A percentile compares a stretch with the other conserved stretches of the same genome.
These are phyloP conservation scores for Saturnispora dispora DNA, from an alignment of 805 yeast genomes.

Conservation along the genomic window DNA sequence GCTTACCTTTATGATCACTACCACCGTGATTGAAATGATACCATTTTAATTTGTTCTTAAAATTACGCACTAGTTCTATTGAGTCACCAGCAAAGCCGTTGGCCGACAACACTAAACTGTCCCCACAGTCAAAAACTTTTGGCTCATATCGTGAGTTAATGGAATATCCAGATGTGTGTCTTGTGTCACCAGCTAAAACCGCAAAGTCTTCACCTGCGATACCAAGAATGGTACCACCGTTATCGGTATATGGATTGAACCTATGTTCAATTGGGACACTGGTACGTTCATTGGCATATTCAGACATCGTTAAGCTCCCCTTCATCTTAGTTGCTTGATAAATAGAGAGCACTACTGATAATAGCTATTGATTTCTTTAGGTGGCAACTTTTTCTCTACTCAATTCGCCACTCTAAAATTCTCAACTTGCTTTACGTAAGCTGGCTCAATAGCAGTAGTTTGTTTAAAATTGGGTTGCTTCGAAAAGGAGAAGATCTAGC, in stretches of 20 bases:
- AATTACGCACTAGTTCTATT: conserved; percentile 67
- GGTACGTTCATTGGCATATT: conserved; percentile 48
- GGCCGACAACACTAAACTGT: conserved; percentile 77
- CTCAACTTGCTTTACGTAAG: neutral
- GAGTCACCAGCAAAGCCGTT: conserved; percentile 97
- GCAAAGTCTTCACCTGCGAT: conserved; percentile 98
- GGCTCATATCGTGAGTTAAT: conserved; percentile 91
- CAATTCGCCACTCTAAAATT: neutral
- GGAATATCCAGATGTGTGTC: conserved; percentile 88
- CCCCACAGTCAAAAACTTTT: conserved; percentile 83
- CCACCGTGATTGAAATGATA: conserved; percentile 78
- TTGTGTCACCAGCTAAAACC: conserved; percentile 96
- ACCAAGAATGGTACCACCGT: conserved; percentile 95
- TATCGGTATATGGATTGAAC: conserved; percentile 88
- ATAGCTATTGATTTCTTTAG: neutral
- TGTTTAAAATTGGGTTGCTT: neutral
- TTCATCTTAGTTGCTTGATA: neutral
- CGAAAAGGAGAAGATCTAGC: neutral
- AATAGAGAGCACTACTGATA: neutral
- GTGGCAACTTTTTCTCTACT: neutral
- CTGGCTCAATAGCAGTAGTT: neutral
- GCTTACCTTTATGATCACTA: conserved; percentile 34
- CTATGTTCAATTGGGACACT: conserved; percentile 75
- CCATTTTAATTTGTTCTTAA: conserved; percentile 71
- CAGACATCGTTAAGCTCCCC: conserved; percentile 27